Conservation (phyloP, 495 filamentous ascomycete species). For the Penicillium salamii region DNA sequence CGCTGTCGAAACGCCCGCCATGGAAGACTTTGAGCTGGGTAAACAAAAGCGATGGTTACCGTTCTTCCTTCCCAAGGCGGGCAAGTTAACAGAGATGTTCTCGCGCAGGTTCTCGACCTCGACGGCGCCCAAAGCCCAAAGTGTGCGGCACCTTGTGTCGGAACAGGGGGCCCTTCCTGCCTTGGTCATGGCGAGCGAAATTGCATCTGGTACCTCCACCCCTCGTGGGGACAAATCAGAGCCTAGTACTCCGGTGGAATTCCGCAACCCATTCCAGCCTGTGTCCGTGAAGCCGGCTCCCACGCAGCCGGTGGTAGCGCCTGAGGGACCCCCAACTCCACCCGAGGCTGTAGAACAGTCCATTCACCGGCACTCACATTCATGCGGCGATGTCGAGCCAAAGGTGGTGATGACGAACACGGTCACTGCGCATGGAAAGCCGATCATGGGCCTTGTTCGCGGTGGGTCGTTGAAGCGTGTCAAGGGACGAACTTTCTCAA, state of each 20-base stretch:
- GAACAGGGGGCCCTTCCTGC: conserved; percentile 29
- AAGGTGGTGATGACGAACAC: conserved; percentile 23
- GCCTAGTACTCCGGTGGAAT: conserved; percentile 24
- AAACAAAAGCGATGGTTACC: conserved; percentile 38
- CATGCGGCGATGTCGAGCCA: conserved; percentile 24
- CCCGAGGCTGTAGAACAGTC: conserved; percentile 7
- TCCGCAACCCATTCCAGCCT: conserved; percentile 36
- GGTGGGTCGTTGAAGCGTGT: conserved; percentile 30
- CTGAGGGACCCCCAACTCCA: neutral
- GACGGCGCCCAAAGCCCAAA: conserved; percentile 21
- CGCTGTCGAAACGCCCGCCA: conserved; percentile 14
- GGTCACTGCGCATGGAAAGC: conserved; percentile 17
- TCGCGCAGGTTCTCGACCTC: conserved; percentile 30
- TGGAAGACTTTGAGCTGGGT: conserved; percentile 16
- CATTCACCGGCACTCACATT: conserved; percentile 19
- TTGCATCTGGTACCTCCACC: conserved; percentile 18
- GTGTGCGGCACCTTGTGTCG: conserved; percentile 28
- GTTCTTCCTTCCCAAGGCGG: conserved; percentile 41
- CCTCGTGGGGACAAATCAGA: conserved; percentile 6
- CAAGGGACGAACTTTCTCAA: conserved; percentile 37
- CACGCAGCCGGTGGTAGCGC: neutral
- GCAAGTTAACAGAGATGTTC: conserved; percentile 35
- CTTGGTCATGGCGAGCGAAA: conserved; percentile 38
- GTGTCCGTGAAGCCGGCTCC: neutral
- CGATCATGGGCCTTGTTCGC: conserved; percentile 19